Conservation (phyloP, 2,329 filamentous ascomycete genomes). For the Colletotrichum chlorophyti region DNA sequence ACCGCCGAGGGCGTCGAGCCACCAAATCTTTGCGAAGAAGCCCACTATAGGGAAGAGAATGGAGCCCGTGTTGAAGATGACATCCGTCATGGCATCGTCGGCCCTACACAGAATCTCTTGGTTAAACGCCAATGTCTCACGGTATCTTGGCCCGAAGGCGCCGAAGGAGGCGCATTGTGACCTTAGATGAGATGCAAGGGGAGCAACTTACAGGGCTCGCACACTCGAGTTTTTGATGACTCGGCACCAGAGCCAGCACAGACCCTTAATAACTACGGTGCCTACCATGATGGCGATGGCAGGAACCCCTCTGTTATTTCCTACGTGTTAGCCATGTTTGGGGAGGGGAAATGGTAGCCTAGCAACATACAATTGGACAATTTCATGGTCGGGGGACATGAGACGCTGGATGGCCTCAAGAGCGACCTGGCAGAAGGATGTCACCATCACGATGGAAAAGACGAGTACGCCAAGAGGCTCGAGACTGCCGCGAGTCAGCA, state of each 20-base stretch:
- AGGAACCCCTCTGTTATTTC: conserved; percentile 56
- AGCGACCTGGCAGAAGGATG: conserved; percentile 80
- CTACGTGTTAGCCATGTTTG: conserved; percentile 8
- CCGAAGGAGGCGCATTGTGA: conserved; percentile 6
- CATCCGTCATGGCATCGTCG: conserved; percentile 69
- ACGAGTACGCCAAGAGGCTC: conserved; percentile 83
- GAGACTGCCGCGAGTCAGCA: conserved; percentile 52
- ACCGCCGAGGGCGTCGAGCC: conserved; percentile 82
- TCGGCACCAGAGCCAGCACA: conserved; percentile 88
- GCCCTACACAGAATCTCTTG: conserved; percentile 41
- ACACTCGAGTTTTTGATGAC: conserved; percentile 86
- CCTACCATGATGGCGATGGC: conserved; percentile 81
- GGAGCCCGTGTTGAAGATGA: conserved; percentile 89
- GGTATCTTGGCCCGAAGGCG: conserved; percentile 31
- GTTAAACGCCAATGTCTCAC: conserved; percentile 31
- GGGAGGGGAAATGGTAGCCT: not conserved
- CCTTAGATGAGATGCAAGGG: not conserved
- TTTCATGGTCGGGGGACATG: conserved; percentile 62
- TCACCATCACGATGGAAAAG: conserved; percentile 87
- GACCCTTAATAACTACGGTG: conserved; percentile 82
- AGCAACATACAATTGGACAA: conserved; percentile 68
- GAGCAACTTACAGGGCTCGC: conserved; percentile 68
- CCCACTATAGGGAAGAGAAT: conserved; percentile 87
- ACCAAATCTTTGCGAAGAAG: conserved; percentile 80
- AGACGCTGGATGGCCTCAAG: conserved; percentile 74